Evolutionary conservation across 495 filamentous ascomycete genomes (phyloP).

Genomic region (Lichina pygmaea): DNA sequence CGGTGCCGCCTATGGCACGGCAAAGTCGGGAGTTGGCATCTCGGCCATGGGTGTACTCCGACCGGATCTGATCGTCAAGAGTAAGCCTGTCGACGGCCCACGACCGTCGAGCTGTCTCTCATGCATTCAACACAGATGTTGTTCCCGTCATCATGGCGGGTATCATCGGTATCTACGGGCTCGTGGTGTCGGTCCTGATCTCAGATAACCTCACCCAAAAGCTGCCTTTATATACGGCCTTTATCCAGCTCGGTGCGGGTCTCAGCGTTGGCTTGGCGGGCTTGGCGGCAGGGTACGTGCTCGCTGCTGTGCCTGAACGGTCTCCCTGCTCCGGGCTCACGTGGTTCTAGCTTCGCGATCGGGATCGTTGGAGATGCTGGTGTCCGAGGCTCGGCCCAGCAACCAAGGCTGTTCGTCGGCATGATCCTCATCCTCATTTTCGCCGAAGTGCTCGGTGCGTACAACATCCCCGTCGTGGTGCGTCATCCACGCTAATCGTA

Average conservation of each 20-base stretch:
- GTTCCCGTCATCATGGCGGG: constrained; percentile 99
- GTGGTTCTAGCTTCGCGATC: constrained; percentile 49
- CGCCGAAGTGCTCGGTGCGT: constrained; percentile 90
- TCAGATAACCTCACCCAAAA: constrained; percentile 71
- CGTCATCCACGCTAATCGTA: background rate
- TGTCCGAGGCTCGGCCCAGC: constrained; percentile 94
- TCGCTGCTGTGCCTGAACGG: background rate
- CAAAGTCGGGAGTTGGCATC: constrained; percentile 97
- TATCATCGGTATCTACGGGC: constrained; percentile 99
- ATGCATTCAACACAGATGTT: constrained; percentile 38
- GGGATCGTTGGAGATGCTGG: constrained; percentile 98
- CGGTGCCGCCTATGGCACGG: constrained; percentile 34
- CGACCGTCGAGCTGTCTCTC: constrained; percentile 2
- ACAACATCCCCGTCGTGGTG: background rate
- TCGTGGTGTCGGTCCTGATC: constrained; percentile 95
- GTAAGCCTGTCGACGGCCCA: constrained; percentile 24
- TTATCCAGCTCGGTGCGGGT: constrained; percentile 95
- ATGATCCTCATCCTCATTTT: constrained; percentile 99
- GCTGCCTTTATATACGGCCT: constrained; percentile 69
- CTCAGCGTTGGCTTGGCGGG: constrained; percentile 87
- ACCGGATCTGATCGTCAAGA: constrained; percentile 98
- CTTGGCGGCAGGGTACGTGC: constrained; percentile 66
- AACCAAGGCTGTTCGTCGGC: constrained; percentile 92
- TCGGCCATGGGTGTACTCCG: constrained; percentile 92
- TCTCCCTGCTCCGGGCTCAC: background rate